phyloP scores from a whole-genome alignment of 2,329 filamentous ascomycete genomes.

The Atkinsonella texensis region DNA sequence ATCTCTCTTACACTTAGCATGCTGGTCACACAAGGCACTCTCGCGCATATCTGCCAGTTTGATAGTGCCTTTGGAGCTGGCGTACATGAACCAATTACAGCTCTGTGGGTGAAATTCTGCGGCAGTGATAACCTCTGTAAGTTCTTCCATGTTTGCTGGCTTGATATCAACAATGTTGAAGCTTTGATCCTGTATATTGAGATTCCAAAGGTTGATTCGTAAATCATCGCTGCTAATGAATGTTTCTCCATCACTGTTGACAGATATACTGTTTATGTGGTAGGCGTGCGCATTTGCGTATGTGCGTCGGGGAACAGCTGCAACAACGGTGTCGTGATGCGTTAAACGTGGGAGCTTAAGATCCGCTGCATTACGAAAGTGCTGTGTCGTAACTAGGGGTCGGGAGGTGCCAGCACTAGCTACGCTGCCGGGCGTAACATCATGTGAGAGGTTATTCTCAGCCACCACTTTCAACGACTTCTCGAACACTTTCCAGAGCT shows the following conservation, averaged over 20 bases:
- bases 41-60: slow-evolving; percentile 98
- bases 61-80: slow-evolving; percentile 96
- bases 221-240: slow-evolving; percentile 98
- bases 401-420: slow-evolving; percentile 67
- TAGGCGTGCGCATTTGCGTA: slow-evolving; percentile 98
- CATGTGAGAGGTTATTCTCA: slow-evolving; percentile 95
- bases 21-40: slow-evolving; percentile 89
- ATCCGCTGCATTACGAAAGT: slow-evolving; percentile 70
- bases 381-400: slow-evolving; percentile 50
- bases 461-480: slow-evolving; percentile 98
- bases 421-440: slow-evolving; percentile 66
- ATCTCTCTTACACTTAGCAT: slow-evolving; percentile 66
- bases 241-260: slow-evolving; percentile 97
- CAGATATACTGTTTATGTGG: slow-evolving; percentile 99
- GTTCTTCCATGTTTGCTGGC: slow-evolving; percentile 98
- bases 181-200: slow-evolving; percentile 98
- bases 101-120: slow-evolving; percentile 94
- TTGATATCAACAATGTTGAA: slow-evolving; percentile 99
- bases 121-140: slow-evolving; percentile 96
- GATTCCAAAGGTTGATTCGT: slow-evolving; percentile 96
- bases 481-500: slow-evolving; percentile 99
- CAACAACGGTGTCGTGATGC: slow-evolving; percentile 96
- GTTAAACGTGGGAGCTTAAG: slow-evolving; percentile 92
- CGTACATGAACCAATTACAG: slow-evolving; percentile 99
- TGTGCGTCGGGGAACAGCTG: slow-evolving; percentile 86